phyloP scores from a whole-genome alignment of 345 rosid genomes.

The Euclidium syriacum region DNA sequence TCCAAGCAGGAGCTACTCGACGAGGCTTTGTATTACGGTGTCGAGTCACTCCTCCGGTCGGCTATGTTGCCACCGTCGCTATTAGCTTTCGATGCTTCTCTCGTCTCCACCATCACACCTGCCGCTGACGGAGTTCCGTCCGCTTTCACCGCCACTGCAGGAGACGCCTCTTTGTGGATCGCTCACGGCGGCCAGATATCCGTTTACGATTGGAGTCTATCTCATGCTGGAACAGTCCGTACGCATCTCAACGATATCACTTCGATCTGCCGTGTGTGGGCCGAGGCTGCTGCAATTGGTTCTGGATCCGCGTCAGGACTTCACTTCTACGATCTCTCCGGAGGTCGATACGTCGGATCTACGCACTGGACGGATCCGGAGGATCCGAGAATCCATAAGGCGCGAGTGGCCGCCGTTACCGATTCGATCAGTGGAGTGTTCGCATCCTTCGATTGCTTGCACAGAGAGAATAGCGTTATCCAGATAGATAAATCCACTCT shows the following conservation, averaged over 20 bases:
- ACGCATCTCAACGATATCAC: conserved; percentile 74
- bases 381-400: conserved; percentile 83
- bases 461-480: conserved; percentile 66
- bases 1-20: conserved; percentile 84
- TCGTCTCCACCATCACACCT: conserved; percentile 53
- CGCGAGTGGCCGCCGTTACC: conserved; percentile 57
- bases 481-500: conserved; percentile 80
- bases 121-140: conserved; percentile 67
- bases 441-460: conserved; percentile 71
- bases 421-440: conserved; percentile 53
- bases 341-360: conserved; percentile 57
- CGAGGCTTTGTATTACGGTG: conserved; percentile 83
- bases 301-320: conserved; percentile 64
- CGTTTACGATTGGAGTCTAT: conserved; percentile 64
- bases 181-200: conserved; percentile 95
- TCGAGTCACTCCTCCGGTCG: conserved; percentile 56
- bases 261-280: conserved; percentile 57
- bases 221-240: conserved; percentile 57
- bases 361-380: conserved; percentile 69
- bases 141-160: conserved; percentile 52
- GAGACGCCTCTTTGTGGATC: conserved; percentile 73
- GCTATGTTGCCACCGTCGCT: conserved; percentile 67
- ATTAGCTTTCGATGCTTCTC: conserved; percentile 68
- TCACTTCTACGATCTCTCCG: conserved; percentile 71
- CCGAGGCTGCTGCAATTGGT: conserved; percentile 62